Base-by-base conservation (phyloP, 768 basidiomycete species). In the Panaeolus papilionaceus region DNA sequence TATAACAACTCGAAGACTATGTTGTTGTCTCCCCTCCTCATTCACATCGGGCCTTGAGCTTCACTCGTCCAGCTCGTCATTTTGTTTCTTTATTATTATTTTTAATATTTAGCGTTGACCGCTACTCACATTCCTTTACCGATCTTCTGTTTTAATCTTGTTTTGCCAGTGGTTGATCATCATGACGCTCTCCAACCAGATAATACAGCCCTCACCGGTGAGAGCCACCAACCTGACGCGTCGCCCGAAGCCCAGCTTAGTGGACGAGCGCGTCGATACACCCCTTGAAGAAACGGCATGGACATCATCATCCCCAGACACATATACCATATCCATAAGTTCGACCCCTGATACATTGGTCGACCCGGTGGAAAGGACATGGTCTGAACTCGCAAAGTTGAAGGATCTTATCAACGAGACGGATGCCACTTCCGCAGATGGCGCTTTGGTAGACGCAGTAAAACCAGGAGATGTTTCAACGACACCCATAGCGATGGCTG, bases 81-180 rank as follows among this genome's bases (percentile, higher is more conserved):
- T 3, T 44, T 12, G 3, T 16, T 18, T 44, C 42, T 14, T 44
- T 44, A 33, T 44, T 18, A 44, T 18, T 44, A 23, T 26, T 23
- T 51, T 26, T 23, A 51, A 51, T 51, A 51, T 51, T 51, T 20
- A 51, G 47, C 47, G 47, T 51, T 51, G 47, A 51, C 20, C 47
- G 47, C 47, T 23, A 7, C 9, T 8, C 47, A 51, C 8, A 23
- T 10, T 33, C 33, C 33, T 33, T 33, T 33, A 51, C 47, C 47
- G 7, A 9, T 11, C n/a, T 26, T 51, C 23, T 26, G 9, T 20
- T 20, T 47, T 3, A 47, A 18, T 47, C 8, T 18, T 23, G 4
- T 10, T 20, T 23, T 23, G 23, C 23, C 23, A 23, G 23, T 11
- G 4, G 20, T 23, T 26, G 23, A 7, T 9, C 47, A 49, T 4